Evolutionary conservation across 2,329 filamentous ascomycete species (phyloP), one percentile per base, ranked within the genome.

Genomic region (Scedosporium aurantiacum): DNA sequence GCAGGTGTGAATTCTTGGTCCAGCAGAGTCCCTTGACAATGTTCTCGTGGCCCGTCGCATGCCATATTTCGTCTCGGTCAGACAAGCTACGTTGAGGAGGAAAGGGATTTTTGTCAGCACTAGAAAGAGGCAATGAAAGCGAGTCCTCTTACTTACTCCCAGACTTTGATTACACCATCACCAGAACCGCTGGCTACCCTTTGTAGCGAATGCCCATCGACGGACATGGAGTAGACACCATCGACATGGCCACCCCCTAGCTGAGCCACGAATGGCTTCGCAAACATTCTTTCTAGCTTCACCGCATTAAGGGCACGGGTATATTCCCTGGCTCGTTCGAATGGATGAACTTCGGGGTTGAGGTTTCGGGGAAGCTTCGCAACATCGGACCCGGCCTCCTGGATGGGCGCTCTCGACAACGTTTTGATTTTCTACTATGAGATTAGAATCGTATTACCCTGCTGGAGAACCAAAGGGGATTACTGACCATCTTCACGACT

Each of bases 141-240:
- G 16, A 54, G 23, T 54, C 50, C 23, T n/a, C 4, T n/a, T 21
- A 60, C 58, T 60, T 60, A 60, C 58, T 95, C 88, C 91, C 91
- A 96, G 40, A 94, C 88, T 75, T 99, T 99, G 62, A 99, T 84
- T 8, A 97, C 85, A 65, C 94, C 93, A 73, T 99, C 94, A 65
- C 92, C 92, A 66, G 88, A 91, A 52, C 90, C 91, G 69, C 89
- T 93, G 5, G 91, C 90, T 67, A 92, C 83, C 62, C 86, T 79
- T 67, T 90, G 82, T 27, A 93, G 75, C 6, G 86, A 87, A 66
- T 84, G 85, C 5, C 88, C 88, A 67, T 94, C 90, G 72, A 91
- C 91, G 63, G 88, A 87, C 72, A 94, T 84, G 41, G 84, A 84
- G 73, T 93, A 94, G 41, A 78, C 75, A 65, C 94, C 94, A 70